Conservation (phyloP, 139 green algal species). For the Trebouxia sp. region DNA sequence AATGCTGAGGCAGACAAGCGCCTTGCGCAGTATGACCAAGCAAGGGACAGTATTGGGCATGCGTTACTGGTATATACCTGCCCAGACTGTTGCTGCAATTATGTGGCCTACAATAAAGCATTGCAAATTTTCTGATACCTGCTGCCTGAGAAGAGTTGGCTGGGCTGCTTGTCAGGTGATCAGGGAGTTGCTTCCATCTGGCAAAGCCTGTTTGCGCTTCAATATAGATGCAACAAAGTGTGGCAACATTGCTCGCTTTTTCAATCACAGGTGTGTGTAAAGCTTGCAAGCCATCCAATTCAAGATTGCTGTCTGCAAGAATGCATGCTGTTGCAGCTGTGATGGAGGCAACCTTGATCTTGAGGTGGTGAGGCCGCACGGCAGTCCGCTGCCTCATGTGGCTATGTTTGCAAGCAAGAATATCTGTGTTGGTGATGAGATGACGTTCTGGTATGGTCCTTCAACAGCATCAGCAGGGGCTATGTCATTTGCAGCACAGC, state of each 20-base stretch:
- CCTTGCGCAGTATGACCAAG: conserved; percentile 52
- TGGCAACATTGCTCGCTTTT: conserved; percentile 69
- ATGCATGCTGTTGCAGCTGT: conserved; percentile 40
- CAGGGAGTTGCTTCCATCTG: conserved; percentile 51
- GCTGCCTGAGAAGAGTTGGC: no score
- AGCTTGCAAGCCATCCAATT: no score
- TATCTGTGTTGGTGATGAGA: conserved; percentile 53
- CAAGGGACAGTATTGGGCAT: conserved; percentile 40
- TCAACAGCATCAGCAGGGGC: neutral
- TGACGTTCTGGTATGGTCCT: conserved; percentile 66
- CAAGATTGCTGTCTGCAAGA: no score
- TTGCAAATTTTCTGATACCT: no score
- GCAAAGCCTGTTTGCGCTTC: conserved; percentile 43
- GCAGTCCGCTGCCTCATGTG: conserved; percentile 49
- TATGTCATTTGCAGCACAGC: neutral
- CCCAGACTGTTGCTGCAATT: neutral
- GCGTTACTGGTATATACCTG: conserved; percentile 56
- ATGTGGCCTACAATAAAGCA: no score
- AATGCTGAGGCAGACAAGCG: conserved; percentile 43
- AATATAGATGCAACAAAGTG: conserved; percentile 68
- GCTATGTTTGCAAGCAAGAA: conserved; percentile 50
- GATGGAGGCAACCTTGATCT: conserved; percentile 62
- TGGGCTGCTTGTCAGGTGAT: conserved; percentile 52
- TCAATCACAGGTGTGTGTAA: conserved; percentile 72
- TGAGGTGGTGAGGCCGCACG: conserved; percentile 40